Base-by-base conservation (phyloP, 1,139 yeast species). In the Pichia norvegensis region DNA sequence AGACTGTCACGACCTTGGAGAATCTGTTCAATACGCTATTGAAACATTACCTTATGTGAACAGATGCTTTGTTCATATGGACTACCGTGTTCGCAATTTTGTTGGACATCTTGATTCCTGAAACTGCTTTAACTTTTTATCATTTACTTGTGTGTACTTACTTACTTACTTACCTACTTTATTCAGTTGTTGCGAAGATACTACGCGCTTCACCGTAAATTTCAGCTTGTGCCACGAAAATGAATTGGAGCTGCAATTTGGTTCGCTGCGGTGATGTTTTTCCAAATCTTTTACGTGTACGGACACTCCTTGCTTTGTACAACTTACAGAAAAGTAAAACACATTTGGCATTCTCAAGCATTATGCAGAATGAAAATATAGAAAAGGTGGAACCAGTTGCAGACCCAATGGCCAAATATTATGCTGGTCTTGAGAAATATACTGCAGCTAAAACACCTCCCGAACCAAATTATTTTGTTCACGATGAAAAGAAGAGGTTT, bases 1-100 rank as follows among this genome's bases (percentile, higher is more conserved):
- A 49, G 94, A 85, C 57, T 71, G 81, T 47, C 95, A 85, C 61
- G 95, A 85, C 61, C 71, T 84, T 38, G 95, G 88, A 5, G 95
- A 85, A 61, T 82, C 90, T 0, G 66, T 85, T 41, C 94, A 85
- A 63, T 85, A 84, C 58, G 85, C 94, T 1, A 70, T 85, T 37
- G 94, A 85, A 55, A 78, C 88, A 0, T 67, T 85, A 46, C 88
- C 92, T 0, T 76, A 71, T 63, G 88, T 85, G 2, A 92, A 84
- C 60, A 69, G 95, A 45, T 88, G 92, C 2, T 85, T 80, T 68
- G 94, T 84, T 13, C 95, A 85, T 60, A 72, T 85, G 36, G 95
- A 85, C 56, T 84, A 84, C 55, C 72, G 72, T 71, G 76, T 70
- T 47, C 74, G 76, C 10, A 76, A 76, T 52, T 75, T 60, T 60